These are phyloP conservation scores for Chenopodium quinoa DNA, from an alignment of 148 eudicot species.

Conservation along the genomic window DNA sequence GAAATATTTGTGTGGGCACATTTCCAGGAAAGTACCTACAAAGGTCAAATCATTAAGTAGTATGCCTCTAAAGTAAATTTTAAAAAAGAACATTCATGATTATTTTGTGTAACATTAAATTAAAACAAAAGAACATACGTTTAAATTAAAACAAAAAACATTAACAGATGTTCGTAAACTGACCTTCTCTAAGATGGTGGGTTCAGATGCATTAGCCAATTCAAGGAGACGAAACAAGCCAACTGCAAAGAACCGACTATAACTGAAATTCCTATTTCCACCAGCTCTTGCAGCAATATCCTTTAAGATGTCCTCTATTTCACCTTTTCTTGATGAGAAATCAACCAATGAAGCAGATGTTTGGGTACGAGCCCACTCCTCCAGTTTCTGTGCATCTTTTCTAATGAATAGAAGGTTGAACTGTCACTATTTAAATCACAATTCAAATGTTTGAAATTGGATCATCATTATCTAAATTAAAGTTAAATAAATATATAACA, in stretches of 20 bases:
- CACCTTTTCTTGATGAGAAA: conserved; percentile 80
- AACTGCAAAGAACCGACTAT: conserved; percentile 93
- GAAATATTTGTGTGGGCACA: conserved; percentile 11
- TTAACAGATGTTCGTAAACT: neutral
- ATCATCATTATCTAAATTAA: conserved; percentile 5
- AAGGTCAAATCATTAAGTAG: neutral
- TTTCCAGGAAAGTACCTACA: conserved; percentile 40
- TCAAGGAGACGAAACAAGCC: conserved; percentile 95
- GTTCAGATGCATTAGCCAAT: conserved; percentile 83
- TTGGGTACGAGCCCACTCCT: conserved; percentile 86
- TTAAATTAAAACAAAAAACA: no score
- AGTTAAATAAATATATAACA: neutral
- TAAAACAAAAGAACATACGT: no score
- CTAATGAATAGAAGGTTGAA: conserved; percentile 41
- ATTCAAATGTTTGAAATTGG: neutral
- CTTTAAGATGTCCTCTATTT: conserved; percentile 68
- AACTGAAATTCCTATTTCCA: conserved; percentile 65
- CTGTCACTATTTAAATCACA: conserved; percentile 15
- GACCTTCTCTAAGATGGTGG: conserved; percentile 83
- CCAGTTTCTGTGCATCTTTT: conserved; percentile 83
- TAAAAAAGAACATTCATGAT: no score
- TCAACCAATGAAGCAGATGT: conserved; percentile 62
- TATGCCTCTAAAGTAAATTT: neutral
- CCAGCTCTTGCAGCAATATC: conserved; percentile 86
- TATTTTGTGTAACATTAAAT: no score